phyloP scores from a whole-genome alignment of 495 filamentous ascomycete genomes.

The Sabuloglossum arenarium region DNA sequence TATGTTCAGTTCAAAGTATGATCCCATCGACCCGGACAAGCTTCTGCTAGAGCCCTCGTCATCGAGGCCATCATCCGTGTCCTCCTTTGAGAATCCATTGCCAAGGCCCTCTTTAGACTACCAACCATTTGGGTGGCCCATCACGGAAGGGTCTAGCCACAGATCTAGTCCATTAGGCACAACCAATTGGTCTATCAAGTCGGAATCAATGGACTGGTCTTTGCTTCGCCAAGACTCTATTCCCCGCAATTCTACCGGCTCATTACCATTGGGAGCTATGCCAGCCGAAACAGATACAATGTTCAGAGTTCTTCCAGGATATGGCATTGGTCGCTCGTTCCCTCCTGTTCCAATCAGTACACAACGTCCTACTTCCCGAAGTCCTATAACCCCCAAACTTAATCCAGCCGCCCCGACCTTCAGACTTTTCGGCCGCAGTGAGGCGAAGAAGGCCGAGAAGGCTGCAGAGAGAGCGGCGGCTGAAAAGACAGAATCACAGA shows the following conservation, averaged over 20 bases:
- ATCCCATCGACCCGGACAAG: constrained; percentile 32
- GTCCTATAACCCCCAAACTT: constrained; percentile 34
- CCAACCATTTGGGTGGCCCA: constrained; percentile 42
- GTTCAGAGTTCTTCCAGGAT: constrained; percentile 10
- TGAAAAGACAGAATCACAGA: constrained; percentile 8
- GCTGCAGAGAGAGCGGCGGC: constrained; percentile 13
- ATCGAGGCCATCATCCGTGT: constrained; percentile 56
- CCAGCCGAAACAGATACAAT: constrained; percentile 26
- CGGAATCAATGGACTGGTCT: constrained; percentile 1
- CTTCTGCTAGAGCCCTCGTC: constrained; percentile 40
- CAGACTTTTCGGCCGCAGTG: constrained; percentile 26
- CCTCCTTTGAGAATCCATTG: constrained; percentile 49
- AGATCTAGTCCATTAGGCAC: constrained; percentile 24
- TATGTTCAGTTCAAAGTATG: constrained; percentile 37
- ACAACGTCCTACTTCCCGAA: constrained; percentile 28
- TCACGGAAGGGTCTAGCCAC: constrained; percentile 1
- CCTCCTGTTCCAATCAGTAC: constrained; percentile 26
- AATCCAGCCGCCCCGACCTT: constrained; percentile 42
- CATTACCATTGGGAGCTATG: constrained; percentile 26
- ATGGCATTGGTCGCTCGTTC: constrained; percentile 14
- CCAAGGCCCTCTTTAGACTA: constrained; percentile 67
- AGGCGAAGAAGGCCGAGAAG: constrained; percentile 19
- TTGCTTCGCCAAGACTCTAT: constrained; percentile 27
- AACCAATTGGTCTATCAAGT: constrained; percentile 29
- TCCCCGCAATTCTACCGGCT: constrained; percentile 33